Percentiles rank a stretch among this genome's conserved stretches.
Conservation (phyloP, 768 basidiomycete genomes). For the Astraeus odoratus region DNA sequence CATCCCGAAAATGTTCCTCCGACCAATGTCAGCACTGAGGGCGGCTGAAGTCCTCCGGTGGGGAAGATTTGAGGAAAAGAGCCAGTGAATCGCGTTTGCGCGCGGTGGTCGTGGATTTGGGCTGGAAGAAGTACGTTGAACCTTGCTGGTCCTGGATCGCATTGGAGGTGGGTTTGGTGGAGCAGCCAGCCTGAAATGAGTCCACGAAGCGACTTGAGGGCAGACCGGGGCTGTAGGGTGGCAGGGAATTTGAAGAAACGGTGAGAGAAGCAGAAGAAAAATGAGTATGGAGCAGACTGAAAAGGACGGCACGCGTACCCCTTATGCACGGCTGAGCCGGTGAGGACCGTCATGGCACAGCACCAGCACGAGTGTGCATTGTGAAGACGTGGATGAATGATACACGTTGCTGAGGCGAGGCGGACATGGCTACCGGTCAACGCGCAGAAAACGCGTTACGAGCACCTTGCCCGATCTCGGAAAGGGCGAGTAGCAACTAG, state of each 20-base stretch:
- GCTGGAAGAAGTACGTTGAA: slow-evolving; percentile 19
- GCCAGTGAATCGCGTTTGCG: slow-evolving; percentile 54
- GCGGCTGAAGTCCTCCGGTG: slow-evolving; percentile 51
- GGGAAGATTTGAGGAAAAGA: slow-evolving; percentile 70
- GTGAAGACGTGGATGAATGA: slow-evolving; percentile 16
- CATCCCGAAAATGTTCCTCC: slow-evolving; percentile 73
- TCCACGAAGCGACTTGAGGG: too few relatives aligned
- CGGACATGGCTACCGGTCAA: slow-evolving; percentile 2
- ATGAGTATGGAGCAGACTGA: slow-evolving; percentile 12
- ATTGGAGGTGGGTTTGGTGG: slow-evolving; percentile 10
- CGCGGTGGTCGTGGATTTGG: slow-evolving; percentile 25
- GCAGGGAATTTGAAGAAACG: slow-evolving; percentile 3
- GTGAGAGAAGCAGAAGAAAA: slow-evolving; percentile 3
- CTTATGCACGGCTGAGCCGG: slow-evolving; percentile 20
- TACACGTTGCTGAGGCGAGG: slow-evolving; percentile 25
- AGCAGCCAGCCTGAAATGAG: slow-evolving; percentile 7
- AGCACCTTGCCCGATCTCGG: not conserved
- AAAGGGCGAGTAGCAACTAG: not conserved
- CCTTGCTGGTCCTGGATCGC: slow-evolving; percentile 20
- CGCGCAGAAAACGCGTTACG: not conserved
- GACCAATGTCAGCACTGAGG: slow-evolving; percentile 53
- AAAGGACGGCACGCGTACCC: slow-evolving; percentile 17
- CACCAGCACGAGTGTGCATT: slow-evolving; percentile 27
- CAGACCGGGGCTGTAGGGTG: slow-evolving; percentile 1
- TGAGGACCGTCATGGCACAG: slow-evolving; percentile 15